phyloP scores from a whole-genome alignment of 352 stramenopile species.

The Phytophthora vignae region DNA sequence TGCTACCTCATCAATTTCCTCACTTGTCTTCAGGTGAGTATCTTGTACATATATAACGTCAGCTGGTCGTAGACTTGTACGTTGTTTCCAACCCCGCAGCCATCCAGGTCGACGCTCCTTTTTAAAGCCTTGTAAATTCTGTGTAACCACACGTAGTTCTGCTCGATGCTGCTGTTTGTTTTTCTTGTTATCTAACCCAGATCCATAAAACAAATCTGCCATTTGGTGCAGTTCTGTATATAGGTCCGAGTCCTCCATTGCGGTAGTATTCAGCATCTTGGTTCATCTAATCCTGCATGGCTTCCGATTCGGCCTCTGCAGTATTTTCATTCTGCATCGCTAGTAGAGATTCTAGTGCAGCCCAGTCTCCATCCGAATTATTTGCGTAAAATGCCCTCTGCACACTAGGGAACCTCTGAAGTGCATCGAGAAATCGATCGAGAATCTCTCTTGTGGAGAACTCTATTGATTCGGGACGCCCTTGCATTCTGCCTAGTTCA shows the following conservation, averaged over 20 bases:
- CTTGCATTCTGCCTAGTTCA: neutral
- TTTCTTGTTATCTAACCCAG: neutral
- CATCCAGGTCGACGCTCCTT: neutral
- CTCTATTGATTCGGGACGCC: neutral
- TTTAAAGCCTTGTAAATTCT: slow-evolving; percentile 15
- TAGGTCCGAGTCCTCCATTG: neutral
- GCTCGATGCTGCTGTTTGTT: neutral
- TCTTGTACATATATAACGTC: slow-evolving; percentile 15
- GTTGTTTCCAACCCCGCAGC: slow-evolving; percentile 5
- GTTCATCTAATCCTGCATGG: neutral
- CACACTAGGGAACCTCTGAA: neutral
- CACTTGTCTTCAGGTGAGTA: slow-evolving; percentile 8
- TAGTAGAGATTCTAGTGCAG: neutral
- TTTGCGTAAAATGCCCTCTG: slow-evolving; percentile 1
- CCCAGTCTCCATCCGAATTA: slow-evolving; percentile 8
- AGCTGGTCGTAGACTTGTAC: neutral
- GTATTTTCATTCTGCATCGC: neutral
- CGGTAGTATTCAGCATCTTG: neutral
- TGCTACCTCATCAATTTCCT: slow-evolving; percentile 6
- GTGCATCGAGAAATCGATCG: neutral
- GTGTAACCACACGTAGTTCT: slow-evolving; percentile 4
- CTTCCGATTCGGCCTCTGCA: neutral
- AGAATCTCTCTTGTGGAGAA: neutral
- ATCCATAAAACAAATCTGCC: slow-evolving; percentile 1
- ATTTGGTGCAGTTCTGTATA: slow-evolving; percentile 7